A percentile compares a stretch with the other conserved stretches of the same genome.
Evolutionary conservation across 306 rosid genomes (phyloP).

Genomic region (Vicia faba): DNA sequence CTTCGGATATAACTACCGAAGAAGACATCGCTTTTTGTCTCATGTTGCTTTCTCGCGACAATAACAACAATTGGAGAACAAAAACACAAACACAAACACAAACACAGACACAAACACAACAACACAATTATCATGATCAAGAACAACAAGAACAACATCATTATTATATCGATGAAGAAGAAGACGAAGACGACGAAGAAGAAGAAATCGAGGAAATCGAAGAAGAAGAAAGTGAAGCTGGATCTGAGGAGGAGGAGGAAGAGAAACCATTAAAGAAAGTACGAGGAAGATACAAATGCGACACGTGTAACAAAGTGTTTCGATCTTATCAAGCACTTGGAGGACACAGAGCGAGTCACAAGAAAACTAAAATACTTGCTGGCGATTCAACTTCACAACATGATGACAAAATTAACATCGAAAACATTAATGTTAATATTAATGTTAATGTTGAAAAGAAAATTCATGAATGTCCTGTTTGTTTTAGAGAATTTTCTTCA

Average conservation of each 20-base stretch:
- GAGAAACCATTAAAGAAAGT: slow-evolving; percentile 48
- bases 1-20: slow-evolving; percentile 70
- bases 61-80: slow-evolving; percentile 48
- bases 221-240: slow-evolving; percentile 58
- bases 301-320: slow-evolving; percentile 78
- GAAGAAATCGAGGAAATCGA: slow-evolving; percentile 29
- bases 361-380: slow-evolving; percentile 55
- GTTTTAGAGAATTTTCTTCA: slow-evolving; percentile 79
- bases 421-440: neutral
- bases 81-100: slow-evolving; percentile 21
- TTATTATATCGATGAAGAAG: slow-evolving; percentile 6
- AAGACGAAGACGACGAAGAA: neutral
- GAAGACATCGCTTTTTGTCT: slow-evolving; percentile 83
- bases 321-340: slow-evolving; percentile 92
- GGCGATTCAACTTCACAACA: neutral
- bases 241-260: slow-evolving; percentile 45
- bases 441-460: slow-evolving; percentile 37
- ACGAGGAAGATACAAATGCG: slow-evolving; percentile 78
- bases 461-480: slow-evolving; percentile 76
- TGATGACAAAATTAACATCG: neutral
- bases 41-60: slow-evolving; percentile 83
- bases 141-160: neutral
- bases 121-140: neutral
- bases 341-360: slow-evolving; percentile 96
- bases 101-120: neutral